Evolutionary conservation across 2,329 filamentous ascomycete genomes (phyloP).

Genomic region (Sporothrix protearum): DNA sequence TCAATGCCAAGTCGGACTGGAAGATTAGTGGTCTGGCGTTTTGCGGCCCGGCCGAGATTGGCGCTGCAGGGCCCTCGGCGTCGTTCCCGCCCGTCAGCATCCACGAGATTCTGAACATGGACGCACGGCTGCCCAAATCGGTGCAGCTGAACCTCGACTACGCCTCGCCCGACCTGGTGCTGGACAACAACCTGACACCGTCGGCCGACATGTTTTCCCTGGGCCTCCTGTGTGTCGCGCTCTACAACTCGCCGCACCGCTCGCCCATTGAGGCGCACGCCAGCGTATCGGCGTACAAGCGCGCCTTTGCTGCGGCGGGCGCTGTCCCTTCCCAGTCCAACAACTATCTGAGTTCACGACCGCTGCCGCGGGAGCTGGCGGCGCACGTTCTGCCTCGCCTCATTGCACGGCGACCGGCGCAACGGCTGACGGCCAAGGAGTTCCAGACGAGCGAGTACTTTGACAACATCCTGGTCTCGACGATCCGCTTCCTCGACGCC

Average conservation of each 20-base stretch:
- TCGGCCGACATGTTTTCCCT: slow-evolving; percentile 92
- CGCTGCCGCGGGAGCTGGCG: slow-evolving; percentile 74
- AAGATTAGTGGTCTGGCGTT: slow-evolving; percentile 95
- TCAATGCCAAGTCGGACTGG: slow-evolving; percentile 98
- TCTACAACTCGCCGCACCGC: slow-evolving; percentile 90
- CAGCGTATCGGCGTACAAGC: slow-evolving; percentile 79
- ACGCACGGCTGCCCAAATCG: slow-evolving; percentile 72
- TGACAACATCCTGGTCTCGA: slow-evolving; percentile 93
- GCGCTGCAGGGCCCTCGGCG: slow-evolving; percentile 46
- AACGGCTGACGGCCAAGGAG: slow-evolving; percentile 80
- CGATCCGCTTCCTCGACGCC: slow-evolving; percentile 88
- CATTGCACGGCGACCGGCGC: slow-evolving; percentile 81
- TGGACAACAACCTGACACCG: slow-evolving; percentile 82
- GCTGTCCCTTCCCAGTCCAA: slow-evolving; percentile 76
- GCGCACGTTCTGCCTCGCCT: slow-evolving; percentile 75
- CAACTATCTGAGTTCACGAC: slow-evolving; percentile 75
- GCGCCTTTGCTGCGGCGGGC: slow-evolving; percentile 73
- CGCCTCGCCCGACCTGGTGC: slow-evolving; percentile 87
- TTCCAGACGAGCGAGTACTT: slow-evolving; percentile 97
- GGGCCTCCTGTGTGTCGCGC: slow-evolving; percentile 78
- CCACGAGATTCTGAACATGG: slow-evolving; percentile 78
- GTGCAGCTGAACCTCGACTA: slow-evolving; percentile 93
- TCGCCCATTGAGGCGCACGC: slow-evolving; percentile 82
- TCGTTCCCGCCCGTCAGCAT: slow-evolving; percentile 77
- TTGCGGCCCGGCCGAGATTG: slow-evolving; percentile 71